Conservation (phyloP, 2,329 filamentous ascomycete genomes). For the Dothideomycetes sp. region DNA sequence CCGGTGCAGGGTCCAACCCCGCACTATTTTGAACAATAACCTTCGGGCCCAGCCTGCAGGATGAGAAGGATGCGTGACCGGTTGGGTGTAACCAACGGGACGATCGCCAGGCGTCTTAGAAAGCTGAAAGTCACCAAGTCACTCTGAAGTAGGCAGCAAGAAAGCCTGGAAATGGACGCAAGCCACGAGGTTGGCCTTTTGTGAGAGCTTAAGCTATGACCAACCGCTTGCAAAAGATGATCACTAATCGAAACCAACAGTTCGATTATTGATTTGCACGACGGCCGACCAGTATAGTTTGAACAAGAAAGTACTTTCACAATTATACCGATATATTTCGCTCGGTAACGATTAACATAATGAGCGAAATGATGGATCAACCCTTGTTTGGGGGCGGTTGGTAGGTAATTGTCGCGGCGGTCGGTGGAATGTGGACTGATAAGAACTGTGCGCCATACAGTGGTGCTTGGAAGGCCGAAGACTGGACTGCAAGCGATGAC, state of each 20-base stretch:
- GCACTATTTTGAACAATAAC: no score
- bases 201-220: no score
- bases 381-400: constrained; percentile 26
- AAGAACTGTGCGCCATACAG: constrained; percentile 11
- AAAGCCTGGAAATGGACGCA: constrained; percentile 3
- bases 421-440: background rate
- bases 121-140: background rate
- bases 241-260: no score
- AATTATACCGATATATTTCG: background rate
- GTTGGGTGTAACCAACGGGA: constrained; percentile 4
- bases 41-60: no score
- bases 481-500: constrained; percentile 66
- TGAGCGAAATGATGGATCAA: constrained; percentile 9
- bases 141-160: background rate
- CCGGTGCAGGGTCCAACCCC: no score
- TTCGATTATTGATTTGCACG: no score
- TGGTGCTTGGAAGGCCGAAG: constrained; percentile 49
- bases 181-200: constrained; percentile 11
- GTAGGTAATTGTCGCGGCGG: constrained; percentile 17
- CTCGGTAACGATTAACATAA: constrained; percentile 4
- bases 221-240: no score
- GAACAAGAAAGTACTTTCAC: background rate
- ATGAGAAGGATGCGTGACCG: constrained; percentile 10
- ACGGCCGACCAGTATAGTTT: no score
- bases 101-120: no score